Conservation (phyloP, 345 rosid species). For the Melastoma malabathricum region DNA sequence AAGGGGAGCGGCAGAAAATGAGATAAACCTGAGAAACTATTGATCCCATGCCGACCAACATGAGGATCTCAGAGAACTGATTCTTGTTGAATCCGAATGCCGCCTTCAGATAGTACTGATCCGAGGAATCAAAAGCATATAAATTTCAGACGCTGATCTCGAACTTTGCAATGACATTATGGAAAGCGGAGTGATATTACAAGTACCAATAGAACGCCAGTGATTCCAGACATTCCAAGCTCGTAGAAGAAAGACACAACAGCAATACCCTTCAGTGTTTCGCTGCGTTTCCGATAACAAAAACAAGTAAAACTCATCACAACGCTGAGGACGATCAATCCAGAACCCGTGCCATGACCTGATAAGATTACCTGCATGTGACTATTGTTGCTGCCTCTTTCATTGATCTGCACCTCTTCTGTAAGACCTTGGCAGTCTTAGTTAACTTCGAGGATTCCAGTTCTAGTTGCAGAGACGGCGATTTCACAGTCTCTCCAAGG, state of each 20-base stretch:
- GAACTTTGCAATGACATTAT: no score
- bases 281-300: slow-evolving; percentile 16
- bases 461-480: slow-evolving; percentile 12
- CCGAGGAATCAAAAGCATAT: not conserved
- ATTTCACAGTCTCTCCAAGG: slow-evolving; percentile 24
- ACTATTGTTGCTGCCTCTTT: slow-evolving; percentile 27
- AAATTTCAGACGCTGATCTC: not conserved
- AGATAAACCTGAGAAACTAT: slow-evolving; percentile 32
- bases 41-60: slow-evolving; percentile 37
- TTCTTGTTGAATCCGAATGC: slow-evolving; percentile 39
- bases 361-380: slow-evolving; percentile 15
- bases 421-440: slow-evolving; percentile 15
- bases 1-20: not conserved
- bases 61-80: slow-evolving; percentile 35
- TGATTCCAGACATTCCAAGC: slow-evolving; percentile 49
- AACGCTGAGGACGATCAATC: not conserved
- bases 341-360: not conserved
- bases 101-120: slow-evolving; percentile 23
- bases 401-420: slow-evolving; percentile 26
- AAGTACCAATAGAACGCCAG: slow-evolving; percentile 28
- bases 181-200: no score
- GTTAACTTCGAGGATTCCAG: slow-evolving; percentile 18
- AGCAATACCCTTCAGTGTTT: slow-evolving; percentile 30
- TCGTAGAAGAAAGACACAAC: slow-evolving; percentile 39
- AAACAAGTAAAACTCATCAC: slow-evolving; percentile 3